A percentile compares a stretch with the other conserved stretches of the same genome.
These are phyloP conservation scores for Arthrobotrys pseudoclavata DNA, from an alignment of 2,329 filamentous ascomycete species.

Conservation along the genomic window DNA sequence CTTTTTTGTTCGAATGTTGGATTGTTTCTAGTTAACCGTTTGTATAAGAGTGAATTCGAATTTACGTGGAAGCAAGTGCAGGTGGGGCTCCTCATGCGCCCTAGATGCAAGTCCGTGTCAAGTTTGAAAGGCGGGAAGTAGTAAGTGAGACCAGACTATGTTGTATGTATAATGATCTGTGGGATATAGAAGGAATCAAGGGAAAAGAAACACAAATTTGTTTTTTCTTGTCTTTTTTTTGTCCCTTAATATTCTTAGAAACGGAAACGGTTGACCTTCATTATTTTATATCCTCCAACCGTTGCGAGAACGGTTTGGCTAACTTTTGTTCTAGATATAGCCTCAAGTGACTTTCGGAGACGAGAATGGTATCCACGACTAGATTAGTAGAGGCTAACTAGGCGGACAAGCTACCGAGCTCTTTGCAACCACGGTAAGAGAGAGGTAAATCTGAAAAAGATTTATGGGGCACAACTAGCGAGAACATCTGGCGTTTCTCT, in stretches of 20 bases:
- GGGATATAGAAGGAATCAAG: background rate
- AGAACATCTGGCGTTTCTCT: constrained; percentile 27
- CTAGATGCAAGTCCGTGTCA: constrained; percentile 50
- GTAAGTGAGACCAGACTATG: constrained; percentile 25
- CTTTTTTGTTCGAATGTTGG: constrained; percentile 46
- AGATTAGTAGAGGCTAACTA: constrained; percentile 27
- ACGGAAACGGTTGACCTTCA: constrained; percentile 21
- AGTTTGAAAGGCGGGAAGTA: constrained; percentile 36
- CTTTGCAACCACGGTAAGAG: constrained; percentile 19
- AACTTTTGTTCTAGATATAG: constrained; percentile 38
- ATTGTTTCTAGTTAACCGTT: constrained; percentile 43
- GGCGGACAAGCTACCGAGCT: constrained; percentile 14
- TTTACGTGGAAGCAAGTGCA: constrained; percentile 25
- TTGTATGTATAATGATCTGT: constrained; percentile 27
- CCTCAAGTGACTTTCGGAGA: constrained; percentile 22
- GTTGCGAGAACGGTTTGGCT: background rate
- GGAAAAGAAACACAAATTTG: background rate
- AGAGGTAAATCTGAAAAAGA: constrained; percentile 26
- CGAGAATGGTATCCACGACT: constrained; percentile 27
- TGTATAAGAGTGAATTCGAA: constrained; percentile 12
- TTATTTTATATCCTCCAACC: constrained; percentile 51
- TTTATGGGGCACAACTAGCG: constrained; percentile 41
- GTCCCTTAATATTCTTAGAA: constrained; percentile 23
- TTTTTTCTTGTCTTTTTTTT: constrained; percentile 36
- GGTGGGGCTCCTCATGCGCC: constrained; percentile 28